Base-by-base conservation (phyloP, 371 early-diverging fungal species). In the Mortierella sp. region DNA sequence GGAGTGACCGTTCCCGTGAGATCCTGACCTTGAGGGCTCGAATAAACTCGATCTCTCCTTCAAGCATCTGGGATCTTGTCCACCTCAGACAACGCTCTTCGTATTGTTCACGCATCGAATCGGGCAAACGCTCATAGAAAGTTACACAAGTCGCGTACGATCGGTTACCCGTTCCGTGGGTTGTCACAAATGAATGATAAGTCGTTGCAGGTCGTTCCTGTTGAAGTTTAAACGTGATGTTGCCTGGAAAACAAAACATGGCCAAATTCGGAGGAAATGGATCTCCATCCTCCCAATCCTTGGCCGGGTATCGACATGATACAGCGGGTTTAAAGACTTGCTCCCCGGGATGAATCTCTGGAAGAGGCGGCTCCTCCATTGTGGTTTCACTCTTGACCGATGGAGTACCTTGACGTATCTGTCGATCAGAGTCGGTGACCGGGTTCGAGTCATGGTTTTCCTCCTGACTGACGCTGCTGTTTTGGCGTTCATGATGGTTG, bases 201-300 rank as follows among this genome's bases (percentile, higher is more conserved):
- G 87, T 89, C 45, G 89, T 88, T 23, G 89, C 80, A 1, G 93
- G 94, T 11, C 85, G 84, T 15, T 82, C 83, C 7, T 86, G 82
- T 21, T 83, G 85, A 56, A 87, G 75, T 44, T 73, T 72, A 21
- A 94, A 82, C 2, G 82, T 72, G 2, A 94, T 73, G 57, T 91
- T 90, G 72, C 85, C 88, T 15, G 95, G 95, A 76, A 93, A 94
- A 63, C 93, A 93, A 82, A 94, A 94, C 92, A 94, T 90, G 25
- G 90, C 84, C 28, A 89, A 68, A 68, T 86, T 86, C 11, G 88
- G 62, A 4, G 94, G 93, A 72, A 92, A 93, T 12, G 82, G 50
- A 21, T 82, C 83, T 7, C 70, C 62, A 46, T 79, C 80, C 12
- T 53, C 6, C 80, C 80, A 79, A 28, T 79, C 73, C n/a, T 30